Percentiles rank a stretch among this genome's conserved stretches.
Evolutionary conservation across 176 grass and related monocot species (phyloP).

Genomic region (Oryza rufipogon): DNA sequence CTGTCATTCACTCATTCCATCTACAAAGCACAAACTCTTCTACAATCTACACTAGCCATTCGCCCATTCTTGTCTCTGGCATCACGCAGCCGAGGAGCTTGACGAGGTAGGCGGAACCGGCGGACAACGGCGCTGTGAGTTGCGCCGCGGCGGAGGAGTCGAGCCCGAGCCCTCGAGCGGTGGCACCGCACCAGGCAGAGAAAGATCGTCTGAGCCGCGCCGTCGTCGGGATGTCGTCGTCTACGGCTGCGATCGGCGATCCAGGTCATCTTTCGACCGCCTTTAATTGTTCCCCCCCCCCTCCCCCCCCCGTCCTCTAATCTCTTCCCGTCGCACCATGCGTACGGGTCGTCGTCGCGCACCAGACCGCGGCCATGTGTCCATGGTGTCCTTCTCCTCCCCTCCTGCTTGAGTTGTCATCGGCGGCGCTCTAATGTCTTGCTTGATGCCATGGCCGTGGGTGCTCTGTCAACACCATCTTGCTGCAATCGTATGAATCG

Average conservation of each 20-base stretch:
- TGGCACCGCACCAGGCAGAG: too few species aligned
- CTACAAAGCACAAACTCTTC: not conserved
- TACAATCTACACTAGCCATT: not conserved
- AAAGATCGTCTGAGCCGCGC: not conserved
- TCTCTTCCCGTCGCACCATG: not conserved
- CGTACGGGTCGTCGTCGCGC: not conserved
- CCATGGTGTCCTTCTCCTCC: not conserved
- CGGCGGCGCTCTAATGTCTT: not conserved
- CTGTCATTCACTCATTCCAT: not conserved
- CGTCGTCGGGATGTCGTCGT: not conserved
- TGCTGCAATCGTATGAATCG: not conserved
- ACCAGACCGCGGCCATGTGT: not conserved
- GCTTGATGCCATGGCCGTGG: not conserved
- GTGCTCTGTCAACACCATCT: not conserved
- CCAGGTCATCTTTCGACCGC: not conserved
- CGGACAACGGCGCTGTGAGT: not conserved
- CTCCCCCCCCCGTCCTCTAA: not conserved
- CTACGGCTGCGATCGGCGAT: not conserved
- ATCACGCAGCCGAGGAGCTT: not conserved
- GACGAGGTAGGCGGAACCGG: not conserved
- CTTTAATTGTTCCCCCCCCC: not conserved
- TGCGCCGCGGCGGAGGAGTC: not conserved
- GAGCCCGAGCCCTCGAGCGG: too few species aligned
- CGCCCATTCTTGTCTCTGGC: not conserved
- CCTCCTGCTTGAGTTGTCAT: not conserved